A percentile compares a stretch with the other conserved stretches of the same genome.
Conservation (phyloP, 257 asterid genomes). For the Knoxia roxburghii region DNA sequence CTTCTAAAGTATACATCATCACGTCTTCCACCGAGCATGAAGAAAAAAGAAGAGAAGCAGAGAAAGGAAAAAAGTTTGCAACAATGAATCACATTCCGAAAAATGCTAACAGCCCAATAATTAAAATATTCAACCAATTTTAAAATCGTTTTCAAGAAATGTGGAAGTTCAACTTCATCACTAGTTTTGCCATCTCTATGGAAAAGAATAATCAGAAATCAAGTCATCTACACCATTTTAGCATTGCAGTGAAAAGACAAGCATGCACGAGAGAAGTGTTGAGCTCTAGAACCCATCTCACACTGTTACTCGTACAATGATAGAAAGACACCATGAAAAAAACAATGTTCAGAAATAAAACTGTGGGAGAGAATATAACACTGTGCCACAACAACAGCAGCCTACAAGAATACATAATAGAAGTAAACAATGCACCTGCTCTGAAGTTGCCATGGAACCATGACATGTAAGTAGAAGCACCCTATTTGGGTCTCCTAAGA, state of each 20-base stretch:
- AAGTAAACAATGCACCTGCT: slow-evolving; percentile 51
- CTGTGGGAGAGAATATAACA: neutral
- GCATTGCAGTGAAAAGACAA: neutral
- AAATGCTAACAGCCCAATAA: no score
- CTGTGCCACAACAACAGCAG: neutral
- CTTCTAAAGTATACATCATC: neutral
- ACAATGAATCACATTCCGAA: no score
- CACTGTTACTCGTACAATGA: neutral
- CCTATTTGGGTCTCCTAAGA: slow-evolving; percentile 95
- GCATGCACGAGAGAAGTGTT: neutral
- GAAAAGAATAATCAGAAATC: neutral
- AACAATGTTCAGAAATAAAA: neutral
- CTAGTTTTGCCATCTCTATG: neutral
- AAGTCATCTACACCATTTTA: neutral
- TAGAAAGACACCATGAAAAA: neutral
- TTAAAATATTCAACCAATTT: neutral
- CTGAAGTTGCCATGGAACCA: slow-evolving; percentile 96
- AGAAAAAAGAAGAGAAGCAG: neutral
- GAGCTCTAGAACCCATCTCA: neutral
- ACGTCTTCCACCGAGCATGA: neutral
- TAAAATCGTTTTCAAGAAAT: neutral
- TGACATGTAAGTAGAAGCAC: slow-evolving; percentile 88
- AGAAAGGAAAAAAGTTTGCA: neutral
- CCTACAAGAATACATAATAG: slow-evolving; percentile 2
- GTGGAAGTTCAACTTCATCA: neutral